Evolutionary conservation across 345 rosid species (phyloP).

Genomic region (Rhodomyrtus tomentosa): DNA sequence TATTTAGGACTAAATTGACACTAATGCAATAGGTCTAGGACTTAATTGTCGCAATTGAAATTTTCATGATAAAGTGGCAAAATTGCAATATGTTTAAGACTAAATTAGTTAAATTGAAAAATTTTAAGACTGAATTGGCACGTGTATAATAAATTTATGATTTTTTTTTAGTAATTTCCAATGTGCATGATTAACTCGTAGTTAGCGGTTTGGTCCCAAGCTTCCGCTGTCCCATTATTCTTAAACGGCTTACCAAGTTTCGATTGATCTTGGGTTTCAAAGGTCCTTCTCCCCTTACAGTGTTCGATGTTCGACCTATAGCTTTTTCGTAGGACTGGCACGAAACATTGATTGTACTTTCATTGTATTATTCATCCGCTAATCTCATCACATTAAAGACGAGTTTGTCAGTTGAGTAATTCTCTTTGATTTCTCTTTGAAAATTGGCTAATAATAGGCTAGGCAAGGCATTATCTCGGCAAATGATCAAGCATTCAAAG

Average conservation of each 20-base stretch:
- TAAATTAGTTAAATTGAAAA: no score
- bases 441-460: not conserved
- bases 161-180: no score
- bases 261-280: not conserved
- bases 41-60: no score
- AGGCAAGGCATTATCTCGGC: not conserved
- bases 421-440: not conserved
- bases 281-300: not conserved
- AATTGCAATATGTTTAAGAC: no score
- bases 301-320: not conserved
- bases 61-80: no score
- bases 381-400: not conserved
- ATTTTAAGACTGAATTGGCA: no score
- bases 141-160: no score
- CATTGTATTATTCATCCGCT: not conserved
- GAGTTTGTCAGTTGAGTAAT: not conserved
- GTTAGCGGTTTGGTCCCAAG: not conserved
- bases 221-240: no score
- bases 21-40: no score
- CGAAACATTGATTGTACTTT: not conserved
- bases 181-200: not conserved
- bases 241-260: not conserved
- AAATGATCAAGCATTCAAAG: not conserved
- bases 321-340: not conserved
- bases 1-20: no score